Base-by-base conservation (phyloP, 768 basidiomycete species). In the Nidula microcarpa region DNA sequence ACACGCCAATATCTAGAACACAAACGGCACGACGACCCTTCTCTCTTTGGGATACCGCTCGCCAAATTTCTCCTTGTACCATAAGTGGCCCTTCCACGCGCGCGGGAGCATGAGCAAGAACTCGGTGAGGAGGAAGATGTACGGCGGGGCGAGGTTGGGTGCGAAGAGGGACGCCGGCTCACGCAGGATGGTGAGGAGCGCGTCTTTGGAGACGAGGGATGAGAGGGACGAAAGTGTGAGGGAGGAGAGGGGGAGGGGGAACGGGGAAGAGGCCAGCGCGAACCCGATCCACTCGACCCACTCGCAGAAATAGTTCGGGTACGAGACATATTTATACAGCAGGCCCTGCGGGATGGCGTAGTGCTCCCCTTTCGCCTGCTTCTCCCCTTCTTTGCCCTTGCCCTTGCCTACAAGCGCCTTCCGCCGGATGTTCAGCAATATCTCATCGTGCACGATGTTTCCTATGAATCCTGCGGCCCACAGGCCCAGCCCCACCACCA, bases 261-360 rank as follows among this genome's bases (percentile, higher is more conserved):
- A 57, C 1, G 86, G 82, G 5, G 81, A 72, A 3, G 90, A 81
- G 5, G 91, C 89, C 37, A 97, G 65, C 1, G 91, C 88, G 66
- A 87, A 98, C 6, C 90, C 93, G 8, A 83, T 58, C 94, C 95
- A 98, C 69, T 98, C 96, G 52, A 88, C 54, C 96, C 96, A 98
- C 65, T 98, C 96, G 69, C 87, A 93, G 16, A 93, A 72, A 71
- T 98, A 98, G 67, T 97, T 94, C 8, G 96, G 96, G 71, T 86
- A 96, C 5, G 93, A 92, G 60, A 98, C 74, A 62, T 81, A 86
- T 43, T 66, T 61, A 75, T 89, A 97, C 14, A 96, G 72, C 17
- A 82, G 78, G 0, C 89, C 91, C 49, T 86, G 79, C 0, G 96
- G 94, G 54, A 94, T 86, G 4, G 85, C 85, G 64, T 92, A 92